Evolutionary conservation across 2,329 filamentous ascomycete genomes (phyloP).

Genomic region (Apiospora kogelbergensis): DNA sequence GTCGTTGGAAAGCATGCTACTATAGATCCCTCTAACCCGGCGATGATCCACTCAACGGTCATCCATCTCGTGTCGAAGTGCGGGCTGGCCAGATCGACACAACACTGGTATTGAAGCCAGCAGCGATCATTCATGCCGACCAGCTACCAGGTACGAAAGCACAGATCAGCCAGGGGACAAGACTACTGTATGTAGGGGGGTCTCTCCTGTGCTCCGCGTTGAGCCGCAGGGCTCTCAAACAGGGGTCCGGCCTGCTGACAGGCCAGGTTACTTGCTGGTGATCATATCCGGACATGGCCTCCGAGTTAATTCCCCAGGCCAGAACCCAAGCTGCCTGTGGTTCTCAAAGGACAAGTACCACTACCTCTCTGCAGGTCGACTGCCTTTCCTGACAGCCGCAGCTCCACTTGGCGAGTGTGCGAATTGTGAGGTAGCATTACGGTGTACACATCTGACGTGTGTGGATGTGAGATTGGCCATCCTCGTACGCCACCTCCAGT

Average conservation of each 20-base stretch:
- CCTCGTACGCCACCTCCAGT: neutral
- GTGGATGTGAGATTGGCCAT: neutral
- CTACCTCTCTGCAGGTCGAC: neutral
- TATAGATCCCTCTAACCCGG: neutral
- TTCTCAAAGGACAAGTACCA: too few species aligned
- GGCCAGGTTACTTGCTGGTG: neutral
- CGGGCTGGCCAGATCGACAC: neutral
- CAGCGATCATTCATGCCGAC: conserved; percentile 10
- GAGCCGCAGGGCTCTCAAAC: neutral
- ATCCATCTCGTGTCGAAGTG: neutral
- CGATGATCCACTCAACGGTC: neutral
- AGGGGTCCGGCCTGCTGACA: neutral
- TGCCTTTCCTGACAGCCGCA: neutral
- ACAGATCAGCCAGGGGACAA: neutral
- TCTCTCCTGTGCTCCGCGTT: neutral
- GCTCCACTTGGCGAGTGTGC: conserved; percentile 2
- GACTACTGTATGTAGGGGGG: neutral
- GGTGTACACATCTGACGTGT: conserved; percentile 1
- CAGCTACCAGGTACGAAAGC: neutral
- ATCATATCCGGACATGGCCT: conserved; percentile 1
- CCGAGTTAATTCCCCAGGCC: neutral
- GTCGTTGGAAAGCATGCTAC: neutral
- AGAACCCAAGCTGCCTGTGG: neutral
- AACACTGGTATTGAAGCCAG: neutral
- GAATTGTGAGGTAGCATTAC: conserved; percentile 9